Conservation (phyloP, 768 basidiomycete genomes). For the Roridomyces roridus region DNA sequence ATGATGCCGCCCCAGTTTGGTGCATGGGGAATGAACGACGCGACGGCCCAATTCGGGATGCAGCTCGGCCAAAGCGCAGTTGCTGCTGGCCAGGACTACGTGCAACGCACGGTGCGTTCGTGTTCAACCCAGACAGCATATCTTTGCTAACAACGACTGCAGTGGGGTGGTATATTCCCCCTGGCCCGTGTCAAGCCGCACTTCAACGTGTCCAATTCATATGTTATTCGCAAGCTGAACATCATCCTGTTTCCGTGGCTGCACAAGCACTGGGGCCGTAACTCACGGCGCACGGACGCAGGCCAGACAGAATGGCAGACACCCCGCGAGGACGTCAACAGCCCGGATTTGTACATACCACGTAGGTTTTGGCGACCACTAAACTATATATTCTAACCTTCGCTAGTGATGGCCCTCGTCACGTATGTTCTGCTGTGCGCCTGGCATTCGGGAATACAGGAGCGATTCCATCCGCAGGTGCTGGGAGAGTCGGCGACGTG, state of each 20-base stretch:
- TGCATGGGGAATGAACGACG: conserved; percentile 88
- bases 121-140: neutral
- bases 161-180: conserved; percentile 87
- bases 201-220: conserved; percentile 96
- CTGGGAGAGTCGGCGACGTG: conserved; percentile 88
- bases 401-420: conserved; percentile 89
- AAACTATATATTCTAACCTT: conserved; percentile 2
- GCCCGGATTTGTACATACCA: conserved; percentile 96
- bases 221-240: conserved; percentile 88
- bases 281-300: conserved; percentile 67
- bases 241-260: conserved; percentile 96
- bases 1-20: conserved; percentile 55
- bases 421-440: conserved; percentile 94
- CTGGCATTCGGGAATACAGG: conserved; percentile 81
- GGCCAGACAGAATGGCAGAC: conserved; percentile 80
- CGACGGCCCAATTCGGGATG: conserved; percentile 95
- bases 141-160: neutral
- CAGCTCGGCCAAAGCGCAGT: conserved; percentile 93
- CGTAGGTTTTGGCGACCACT: conserved; percentile 47
- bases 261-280: conserved; percentile 86
- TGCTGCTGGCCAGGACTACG: conserved; percentile 93
- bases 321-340: conserved; percentile 94
- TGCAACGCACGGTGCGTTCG: conserved; percentile 87
- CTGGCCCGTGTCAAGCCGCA: conserved; percentile 81
- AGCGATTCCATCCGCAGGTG: conserved; percentile 85